Conservation (phyloP, 2,329 filamentous ascomycete species). For the Fusarium cyanostomum region DNA sequence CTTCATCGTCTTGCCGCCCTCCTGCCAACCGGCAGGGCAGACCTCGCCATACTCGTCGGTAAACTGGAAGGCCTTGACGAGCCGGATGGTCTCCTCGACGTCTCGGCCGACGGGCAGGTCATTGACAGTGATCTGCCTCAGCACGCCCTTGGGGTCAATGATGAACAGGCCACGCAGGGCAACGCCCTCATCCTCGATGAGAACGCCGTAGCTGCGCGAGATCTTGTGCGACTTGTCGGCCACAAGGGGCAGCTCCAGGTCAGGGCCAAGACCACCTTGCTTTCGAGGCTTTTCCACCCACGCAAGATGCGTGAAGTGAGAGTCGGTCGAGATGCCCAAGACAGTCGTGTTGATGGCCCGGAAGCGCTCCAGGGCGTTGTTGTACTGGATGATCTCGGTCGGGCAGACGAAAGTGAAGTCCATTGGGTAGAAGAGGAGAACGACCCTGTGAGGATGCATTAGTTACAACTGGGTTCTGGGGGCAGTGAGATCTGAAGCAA, state of each 20-base stretch:
- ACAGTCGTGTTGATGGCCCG: conserved; percentile 66
- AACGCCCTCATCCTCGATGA: conserved; percentile 71
- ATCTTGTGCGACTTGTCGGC: conserved; percentile 70
- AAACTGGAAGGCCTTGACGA: conserved; percentile 81
- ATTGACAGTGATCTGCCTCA: conserved; percentile 72
- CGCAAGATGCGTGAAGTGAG: conserved; percentile 64
- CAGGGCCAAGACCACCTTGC: conserved; percentile 68
- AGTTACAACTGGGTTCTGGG: not conserved
- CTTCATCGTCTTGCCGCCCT: conserved; percentile 60
- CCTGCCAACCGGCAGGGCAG: conserved; percentile 64
- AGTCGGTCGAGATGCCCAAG: conserved; percentile 70
- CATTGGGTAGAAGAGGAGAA: conserved; percentile 73
- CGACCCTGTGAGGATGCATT: conserved; percentile 57
- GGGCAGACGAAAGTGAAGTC: conserved; percentile 76
- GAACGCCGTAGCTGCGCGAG: conserved; percentile 69
- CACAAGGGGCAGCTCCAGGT: conserved; percentile 68
- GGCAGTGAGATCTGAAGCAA: not conserved
- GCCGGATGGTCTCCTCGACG: conserved; percentile 71
- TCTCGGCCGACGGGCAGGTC: conserved; percentile 71
- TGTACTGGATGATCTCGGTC: conserved; percentile 72
- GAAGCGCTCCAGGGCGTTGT: conserved; percentile 69
- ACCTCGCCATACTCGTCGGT: conserved; percentile 85
- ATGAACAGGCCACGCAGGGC: conserved; percentile 72
- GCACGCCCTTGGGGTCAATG: conserved; percentile 69
- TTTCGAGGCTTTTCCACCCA: conserved; percentile 67